Conservation (phyloP, 2,329 filamentous ascomycete genomes). For the Aspergillus luchuensis region DNA sequence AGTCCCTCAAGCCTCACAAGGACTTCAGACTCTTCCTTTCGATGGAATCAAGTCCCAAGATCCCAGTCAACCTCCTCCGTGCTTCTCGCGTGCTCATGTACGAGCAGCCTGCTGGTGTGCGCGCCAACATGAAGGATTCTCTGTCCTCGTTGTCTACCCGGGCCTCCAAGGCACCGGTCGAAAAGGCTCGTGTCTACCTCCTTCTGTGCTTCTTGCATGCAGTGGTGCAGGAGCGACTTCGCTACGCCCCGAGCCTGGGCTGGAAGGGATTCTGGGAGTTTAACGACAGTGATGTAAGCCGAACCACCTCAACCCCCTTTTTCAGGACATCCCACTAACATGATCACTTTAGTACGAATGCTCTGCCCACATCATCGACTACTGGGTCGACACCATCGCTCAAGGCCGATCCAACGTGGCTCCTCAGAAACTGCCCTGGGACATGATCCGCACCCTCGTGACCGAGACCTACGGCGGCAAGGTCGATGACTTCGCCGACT, state of each 20-base stretch:
- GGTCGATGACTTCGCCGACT: conserved; percentile 89
- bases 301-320: neutral
- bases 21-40: conserved; percentile 96
- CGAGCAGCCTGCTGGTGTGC: conserved; percentile 93
- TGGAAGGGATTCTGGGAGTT: conserved; percentile 99
- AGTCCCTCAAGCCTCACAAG: conserved; percentile 87
- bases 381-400: conserved; percentile 83
- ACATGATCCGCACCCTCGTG: conserved; percentile 87
- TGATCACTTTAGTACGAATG: conserved; percentile 76
- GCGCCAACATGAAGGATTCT: conserved; percentile 98
- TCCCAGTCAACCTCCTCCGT: conserved; percentile 91
- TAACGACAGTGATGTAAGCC: conserved; percentile 95
- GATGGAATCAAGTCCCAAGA: conserved; percentile 96
- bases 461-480: conserved; percentile 97
- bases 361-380: conserved; percentile 91
- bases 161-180: conserved; percentile 79
- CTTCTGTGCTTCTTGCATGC: conserved; percentile 93
- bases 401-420: conserved; percentile 89
- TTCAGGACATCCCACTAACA: conserved; percentile 23
- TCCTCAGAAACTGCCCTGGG: conserved; percentile 92
- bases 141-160: conserved; percentile 78
- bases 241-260: conserved; percentile 89
- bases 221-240: conserved; percentile 89
- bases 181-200: conserved; percentile 86
- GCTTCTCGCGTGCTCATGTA: conserved; percentile 95